Conservation (phyloP, 1,139 yeast genomes). For the Candida sanyaensis region DNA sequence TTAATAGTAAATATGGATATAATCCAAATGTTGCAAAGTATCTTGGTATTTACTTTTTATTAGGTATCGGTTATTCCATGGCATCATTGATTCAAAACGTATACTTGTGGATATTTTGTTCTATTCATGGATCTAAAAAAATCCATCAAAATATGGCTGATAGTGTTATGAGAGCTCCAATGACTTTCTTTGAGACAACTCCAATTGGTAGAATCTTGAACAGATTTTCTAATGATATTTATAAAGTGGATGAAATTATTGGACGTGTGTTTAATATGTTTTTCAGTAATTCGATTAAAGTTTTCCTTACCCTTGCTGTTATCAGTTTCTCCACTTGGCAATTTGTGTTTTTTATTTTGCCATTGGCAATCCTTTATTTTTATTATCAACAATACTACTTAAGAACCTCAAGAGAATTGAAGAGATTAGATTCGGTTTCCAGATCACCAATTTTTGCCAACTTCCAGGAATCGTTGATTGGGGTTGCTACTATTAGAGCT, state of each 20-base stretch:
- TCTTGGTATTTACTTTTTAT: conserved; percentile 70
- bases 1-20: conserved; percentile 65
- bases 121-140: conserved; percentile 77
- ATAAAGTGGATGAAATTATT: conserved; percentile 85
- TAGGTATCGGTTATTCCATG: conserved; percentile 68
- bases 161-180: conserved; percentile 87
- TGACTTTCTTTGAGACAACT: conserved; percentile 96
- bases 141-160: conserved; percentile 80
- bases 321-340: conserved; percentile 89
- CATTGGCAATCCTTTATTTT: conserved; percentile 69
- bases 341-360: conserved; percentile 69
- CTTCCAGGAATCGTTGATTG: conserved; percentile 92
- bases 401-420: conserved; percentile 89
- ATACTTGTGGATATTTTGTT: conserved; percentile 79
- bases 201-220: conserved; percentile 94
- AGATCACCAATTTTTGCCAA: conserved; percentile 95
- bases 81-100: conserved; percentile 67
- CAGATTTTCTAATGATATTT: conserved; percentile 91
- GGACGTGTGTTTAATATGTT: conserved; percentile 86
- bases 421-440: conserved; percentile 91
- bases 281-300: conserved; percentile 70
- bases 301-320: conserved; percentile 78
- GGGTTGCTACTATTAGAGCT: conserved; percentile 89
- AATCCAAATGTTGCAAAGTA: conserved; percentile 74
- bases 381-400: conserved; percentile 89